Conservation (phyloP, 2,329 filamentous ascomycete species). For the Penicillium sp. region DNA sequence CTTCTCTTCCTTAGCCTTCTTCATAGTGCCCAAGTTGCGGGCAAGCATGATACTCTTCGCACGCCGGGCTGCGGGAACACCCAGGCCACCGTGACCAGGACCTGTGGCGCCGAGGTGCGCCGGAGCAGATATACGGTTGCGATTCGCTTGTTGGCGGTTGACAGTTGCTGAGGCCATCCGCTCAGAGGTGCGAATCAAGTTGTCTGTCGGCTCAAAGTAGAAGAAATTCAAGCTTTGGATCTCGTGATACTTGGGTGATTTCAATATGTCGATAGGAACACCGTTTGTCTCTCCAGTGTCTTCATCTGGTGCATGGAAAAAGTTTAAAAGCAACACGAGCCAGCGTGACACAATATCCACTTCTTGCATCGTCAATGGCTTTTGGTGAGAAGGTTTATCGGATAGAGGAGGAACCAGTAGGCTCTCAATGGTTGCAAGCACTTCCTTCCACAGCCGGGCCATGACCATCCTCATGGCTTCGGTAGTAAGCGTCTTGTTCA, state of each 20-base stretch:
- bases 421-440: constrained; percentile 83
- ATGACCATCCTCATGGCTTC: constrained; percentile 98
- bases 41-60: constrained; percentile 82
- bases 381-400: constrained; percentile 87
- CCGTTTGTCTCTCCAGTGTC: constrained; percentile 77
- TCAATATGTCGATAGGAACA: constrained; percentile 85
- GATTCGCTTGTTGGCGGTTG: constrained; percentile 66
- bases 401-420: constrained; percentile 90
- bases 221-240: constrained; percentile 96
- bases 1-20: constrained; percentile 92
- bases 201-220: constrained; percentile 90
- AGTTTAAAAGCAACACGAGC: constrained; percentile 84
- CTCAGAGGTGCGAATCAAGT: constrained; percentile 90
- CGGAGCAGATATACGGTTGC: constrained; percentile 69
- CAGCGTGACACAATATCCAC: constrained; percentile 93
- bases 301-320: constrained; percentile 92
- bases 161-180: constrained; percentile 88
- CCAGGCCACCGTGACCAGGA: constrained; percentile 50
- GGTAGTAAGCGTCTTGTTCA: constrained; percentile 93
- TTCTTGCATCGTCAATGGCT: constrained; percentile 78
- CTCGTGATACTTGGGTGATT: constrained; percentile 97
- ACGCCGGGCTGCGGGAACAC: constrained; percentile 49
- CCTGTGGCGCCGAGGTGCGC: constrained; percentile 47
- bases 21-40: constrained; percentile 93
- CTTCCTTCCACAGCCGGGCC: constrained; percentile 97